Evolutionary conservation across 164 flowering plant species (phyloP).

Genomic region (Vitis rotundifolia): DNA sequence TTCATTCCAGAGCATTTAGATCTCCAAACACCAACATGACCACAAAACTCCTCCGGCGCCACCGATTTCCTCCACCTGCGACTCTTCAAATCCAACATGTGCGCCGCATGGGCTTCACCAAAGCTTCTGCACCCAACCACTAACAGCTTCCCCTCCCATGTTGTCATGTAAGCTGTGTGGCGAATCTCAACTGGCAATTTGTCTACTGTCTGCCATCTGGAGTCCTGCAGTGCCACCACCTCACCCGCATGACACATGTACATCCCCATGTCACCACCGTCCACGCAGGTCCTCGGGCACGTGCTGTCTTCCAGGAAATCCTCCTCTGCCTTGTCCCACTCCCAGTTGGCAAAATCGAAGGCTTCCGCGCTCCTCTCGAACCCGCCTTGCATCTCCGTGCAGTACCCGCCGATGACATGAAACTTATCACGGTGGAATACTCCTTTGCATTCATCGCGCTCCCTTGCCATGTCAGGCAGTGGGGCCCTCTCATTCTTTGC

Average conservation of each 20-base stretch:
- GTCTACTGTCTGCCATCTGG: conserved; percentile 38
- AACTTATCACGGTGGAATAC: conserved; percentile 50
- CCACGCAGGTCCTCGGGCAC: conserved; percentile 43
- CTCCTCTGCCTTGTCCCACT: conserved; percentile 34
- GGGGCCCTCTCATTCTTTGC: conserved; percentile 47
- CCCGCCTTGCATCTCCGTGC: conserved; percentile 56
- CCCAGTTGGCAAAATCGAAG: conserved; percentile 31
- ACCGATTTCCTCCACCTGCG: conserved; percentile 44
- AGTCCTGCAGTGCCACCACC: conserved; percentile 20
- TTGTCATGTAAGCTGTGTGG: conserved; percentile 17
- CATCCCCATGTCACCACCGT: conserved; percentile 14
- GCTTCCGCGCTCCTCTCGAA: conserved; percentile 50
- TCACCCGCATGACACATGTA: conserved; percentile 27
- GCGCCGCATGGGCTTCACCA: conserved; percentile 30
- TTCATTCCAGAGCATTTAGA: conserved; percentile 14
- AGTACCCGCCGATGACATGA: conserved; percentile 71
- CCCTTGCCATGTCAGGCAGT: conserved; percentile 62
- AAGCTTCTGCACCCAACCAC: conserved; percentile 42
- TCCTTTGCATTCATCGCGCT: conserved; percentile 69
- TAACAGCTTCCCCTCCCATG: conserved; percentile 39
- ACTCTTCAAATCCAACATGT: conserved; percentile 32
- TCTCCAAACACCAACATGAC: conserved; percentile 57
- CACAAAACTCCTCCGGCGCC: conserved; percentile 29
- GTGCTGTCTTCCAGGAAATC: conserved; percentile 18
- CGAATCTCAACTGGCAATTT: conserved; percentile 41